Conservation (phyloP, 495 filamentous ascomycete genomes). For the Aspergillus sclerotiicarbonarius region DNA sequence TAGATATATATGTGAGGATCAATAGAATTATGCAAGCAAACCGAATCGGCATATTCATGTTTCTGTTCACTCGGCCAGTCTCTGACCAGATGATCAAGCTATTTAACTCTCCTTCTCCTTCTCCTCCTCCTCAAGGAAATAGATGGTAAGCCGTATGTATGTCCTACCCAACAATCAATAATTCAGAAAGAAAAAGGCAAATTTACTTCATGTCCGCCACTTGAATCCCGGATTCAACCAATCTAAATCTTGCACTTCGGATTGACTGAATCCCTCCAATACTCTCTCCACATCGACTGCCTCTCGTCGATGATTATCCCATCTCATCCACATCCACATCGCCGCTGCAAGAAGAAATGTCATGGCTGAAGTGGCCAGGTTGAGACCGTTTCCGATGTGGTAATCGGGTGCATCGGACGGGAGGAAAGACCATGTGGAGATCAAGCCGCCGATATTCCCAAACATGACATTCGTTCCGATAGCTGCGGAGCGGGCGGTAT, state of each 20-base stretch:
- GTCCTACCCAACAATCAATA: too few relatives aligned
- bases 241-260: constrained; percentile 64
- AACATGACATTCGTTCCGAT: constrained; percentile 70
- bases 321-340: constrained; percentile 59
- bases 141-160: too few relatives aligned
- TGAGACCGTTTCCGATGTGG: constrained; percentile 70
- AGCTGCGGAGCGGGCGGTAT: constrained; percentile 63
- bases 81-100: too few relatives aligned
- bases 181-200: too few relatives aligned
- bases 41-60: too few relatives aligned
- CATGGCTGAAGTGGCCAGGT: constrained; percentile 58
- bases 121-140: too few relatives aligned
- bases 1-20: too few relatives aligned
- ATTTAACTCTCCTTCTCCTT: too few relatives aligned
- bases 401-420: constrained; percentile 66
- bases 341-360: constrained; percentile 48
- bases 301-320: constrained; percentile 60
- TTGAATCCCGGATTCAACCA: constrained; percentile 72
- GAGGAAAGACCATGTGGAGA: constrained; percentile 70
- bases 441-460: constrained; percentile 68
- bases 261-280: constrained; percentile 51
- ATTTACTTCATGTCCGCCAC: too few relatives aligned
- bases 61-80: too few relatives aligned
- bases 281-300: constrained; percentile 51
- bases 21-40: too few relatives aligned